Evolutionary conservation across 495 filamentous ascomycete species (phyloP).

Genomic region (Recurvomyces mirabilis): DNA sequence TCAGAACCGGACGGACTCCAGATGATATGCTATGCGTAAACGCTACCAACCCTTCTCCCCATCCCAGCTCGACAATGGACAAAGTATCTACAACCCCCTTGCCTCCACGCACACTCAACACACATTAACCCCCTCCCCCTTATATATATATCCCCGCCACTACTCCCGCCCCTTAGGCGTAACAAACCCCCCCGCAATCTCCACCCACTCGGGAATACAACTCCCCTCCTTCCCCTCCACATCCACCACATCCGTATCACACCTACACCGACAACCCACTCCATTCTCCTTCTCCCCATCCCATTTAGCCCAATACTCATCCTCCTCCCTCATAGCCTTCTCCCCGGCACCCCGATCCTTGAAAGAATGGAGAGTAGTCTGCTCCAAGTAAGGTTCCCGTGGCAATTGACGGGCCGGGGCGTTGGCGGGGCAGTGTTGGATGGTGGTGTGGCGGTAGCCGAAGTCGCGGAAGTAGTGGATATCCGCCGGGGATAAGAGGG

Average conservation of each 20-base stretch:
- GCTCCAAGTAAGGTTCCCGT: conserved; percentile 71
- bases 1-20: too few relatives aligned
- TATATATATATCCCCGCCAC: too few relatives aligned
- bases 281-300: conserved; percentile 89
- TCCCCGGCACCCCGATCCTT: too few relatives aligned
- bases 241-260: conserved; percentile 96
- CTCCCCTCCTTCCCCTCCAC: conserved; percentile 95
- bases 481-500: conserved; percentile 66
- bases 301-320: conserved; percentile 87
- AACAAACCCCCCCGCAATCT: conserved; percentile 76
- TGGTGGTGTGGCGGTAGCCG: conserved; percentile 95
- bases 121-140: too few relatives aligned
- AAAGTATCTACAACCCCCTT: too few relatives aligned
- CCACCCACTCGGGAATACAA: conserved; percentile 93
- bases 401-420: conserved; percentile 82
- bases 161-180: conserved; percentile 12
- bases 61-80: too few relatives aligned
- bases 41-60: too few relatives aligned
- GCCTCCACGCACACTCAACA: too few relatives aligned
- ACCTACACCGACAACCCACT: conserved; percentile 91
- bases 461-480: conserved; percentile 99
- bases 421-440: conserved; percentile 97
- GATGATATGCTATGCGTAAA: too few relatives aligned
- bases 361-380: conserved; percentile 64
- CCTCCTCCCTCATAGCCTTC: conserved; percentile 81